Evolutionary conservation across 805 yeast genomes (phyloP), one percentile per base, ranked within the genome.

Genomic region (Gaillardinia entomophila): DNA sequence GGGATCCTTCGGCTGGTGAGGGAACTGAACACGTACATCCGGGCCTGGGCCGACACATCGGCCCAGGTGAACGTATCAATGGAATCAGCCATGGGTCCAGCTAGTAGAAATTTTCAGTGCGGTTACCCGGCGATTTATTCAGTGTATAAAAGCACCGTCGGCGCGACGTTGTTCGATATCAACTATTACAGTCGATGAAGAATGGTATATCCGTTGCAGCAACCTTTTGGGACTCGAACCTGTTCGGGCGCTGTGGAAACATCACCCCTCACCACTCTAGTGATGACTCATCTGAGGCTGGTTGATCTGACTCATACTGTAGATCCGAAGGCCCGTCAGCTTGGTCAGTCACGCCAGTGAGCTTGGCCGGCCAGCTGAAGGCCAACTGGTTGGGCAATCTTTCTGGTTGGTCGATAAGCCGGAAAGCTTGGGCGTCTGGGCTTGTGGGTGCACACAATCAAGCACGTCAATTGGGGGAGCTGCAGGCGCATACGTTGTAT

Each of bases 141-240:
- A n/a, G n/a, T 13, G 26, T 4, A 26, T 25, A 26, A 23, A 31
- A 32, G 12, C 27, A 18, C 15, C 18, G 15, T 25, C 32, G 14
- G 26, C 16, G 35, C 6, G 26, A 30, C 18, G n/a, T 19, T 34
- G 33, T 30, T 62, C 67, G 38, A 49, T 47, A 68, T 68, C 77
- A 72, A 71, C 77, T 72, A 71, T 67, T 59, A 66, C 76, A 71
- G 76, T 68, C 76, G 60, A 67, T 68, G 76, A 73, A 55, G 76
- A 6, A 19, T 19, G 8, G 22, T 6, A 6, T 19, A 19, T 10
- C 10, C 10, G 10, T 19, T 6, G 6, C 4, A 7, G 17, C 16
- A 8, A 6, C 16, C 13, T 4, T 11, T 13, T 4, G 11, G 26
- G 6, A 12, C 14, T 12, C n/a, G n/a, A n/a, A n/a, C n/a, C n/a